Base-by-base conservation (phyloP, 192 early-diverging fungal species). In the Coemansia sp. region DNA sequence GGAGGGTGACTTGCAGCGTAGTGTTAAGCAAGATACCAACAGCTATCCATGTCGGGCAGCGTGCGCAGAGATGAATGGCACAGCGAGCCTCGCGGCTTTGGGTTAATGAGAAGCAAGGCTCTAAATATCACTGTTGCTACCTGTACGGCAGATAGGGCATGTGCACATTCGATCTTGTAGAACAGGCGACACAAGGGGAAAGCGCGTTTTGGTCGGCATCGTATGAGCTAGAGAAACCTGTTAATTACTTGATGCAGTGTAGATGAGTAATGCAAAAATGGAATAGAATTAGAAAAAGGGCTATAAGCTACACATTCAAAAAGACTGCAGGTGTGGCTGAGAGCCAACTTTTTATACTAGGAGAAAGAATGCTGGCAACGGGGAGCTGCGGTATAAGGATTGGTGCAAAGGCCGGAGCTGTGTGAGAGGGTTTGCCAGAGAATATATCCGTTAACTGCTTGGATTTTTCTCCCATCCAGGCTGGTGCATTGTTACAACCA, bases 101-200 rank as follows among this genome's bases (percentile, higher is more conserved):
- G 31, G 43, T 18, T n/a, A 20, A n/a, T 46, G 8, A 18, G 9
- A 46, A 18, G 7, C 18, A 2, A 9, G 9, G 24, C 3, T 24
- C 48, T 51, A 75, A 59, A 28, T 56, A 57, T 79, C 76, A 67
- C 60, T 57, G 61, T 73, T 66, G 36, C 45, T 64, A 43, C 67
- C 71, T 6, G 62, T 73, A 13, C 67, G 70, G 67, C 76, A 79
- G 33, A 79, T 73, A 16, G 76, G 76, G 20, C 76, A 79, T 8
- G 76, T 73, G 46, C 76, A 79, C 76, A 79, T 79, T 35, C 76
- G 76, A 31, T 73, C 66, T 7, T 58, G 59, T 0, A 48, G 45
- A 38, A 63, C 63, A n/a, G 40, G 31, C 37, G 35, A 8, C 14
- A 11, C 8, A 14, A 9, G 11, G 20, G 18, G 13, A 14, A 11